Percentiles rank a stretch among this genome's conserved stretches.
Evolutionary conservation across 2,329 filamentous ascomycete genomes (phyloP).

Genomic region (Aspergillus spinulosporus): DNA sequence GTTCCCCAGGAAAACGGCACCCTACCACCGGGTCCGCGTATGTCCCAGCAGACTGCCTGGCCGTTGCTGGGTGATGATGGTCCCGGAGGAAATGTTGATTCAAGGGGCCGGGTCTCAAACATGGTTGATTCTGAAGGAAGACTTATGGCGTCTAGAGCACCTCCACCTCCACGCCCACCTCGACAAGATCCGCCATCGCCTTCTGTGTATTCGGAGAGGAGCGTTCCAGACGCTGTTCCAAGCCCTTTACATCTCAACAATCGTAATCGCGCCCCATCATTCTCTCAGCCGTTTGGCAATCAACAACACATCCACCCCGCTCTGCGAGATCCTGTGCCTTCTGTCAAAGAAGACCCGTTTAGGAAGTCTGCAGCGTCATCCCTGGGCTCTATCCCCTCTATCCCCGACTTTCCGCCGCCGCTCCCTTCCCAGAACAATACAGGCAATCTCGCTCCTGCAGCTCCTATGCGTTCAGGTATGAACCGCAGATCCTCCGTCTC

Average conservation of each 20-base stretch:
- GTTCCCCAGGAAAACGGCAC: slow-evolving; percentile 13
- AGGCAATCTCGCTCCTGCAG: slow-evolving; percentile 32
- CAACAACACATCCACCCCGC: slow-evolving; percentile 22
- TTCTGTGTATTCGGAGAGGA: slow-evolving; percentile 37
- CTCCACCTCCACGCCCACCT: slow-evolving; percentile 42
- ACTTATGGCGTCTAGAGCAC: slow-evolving; percentile 34
- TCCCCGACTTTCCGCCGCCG: slow-evolving; percentile 30
- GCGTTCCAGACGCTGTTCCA: slow-evolving; percentile 28
- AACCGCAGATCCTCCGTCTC: slow-evolving; percentile 66
- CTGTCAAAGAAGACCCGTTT: slow-evolving; percentile 32
- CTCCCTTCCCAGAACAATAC: slow-evolving; percentile 28
- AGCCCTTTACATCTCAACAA: slow-evolving; percentile 25
- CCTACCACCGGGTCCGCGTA: slow-evolving; percentile 19
- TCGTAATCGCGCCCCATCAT: slow-evolving; percentile 26
- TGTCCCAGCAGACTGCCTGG: slow-evolving; percentile 47
- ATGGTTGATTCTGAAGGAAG: slow-evolving; percentile 23
- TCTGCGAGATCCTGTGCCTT: slow-evolving; percentile 21
- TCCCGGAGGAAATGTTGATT: slow-evolving; percentile 25
- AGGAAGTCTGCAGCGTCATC: slow-evolving; percentile 31
- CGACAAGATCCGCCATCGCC: slow-evolving; percentile 43
- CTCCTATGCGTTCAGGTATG: slow-evolving; percentile 49
- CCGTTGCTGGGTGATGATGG: slow-evolving; percentile 43
- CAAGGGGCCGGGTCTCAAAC: slow-evolving; percentile 25
- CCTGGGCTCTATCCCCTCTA: slow-evolving; percentile 27
- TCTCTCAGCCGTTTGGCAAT: slow-evolving; percentile 31